Base-by-base conservation (phyloP, 345 rosid genomes). In the Sisymbrium altissimum region DNA sequence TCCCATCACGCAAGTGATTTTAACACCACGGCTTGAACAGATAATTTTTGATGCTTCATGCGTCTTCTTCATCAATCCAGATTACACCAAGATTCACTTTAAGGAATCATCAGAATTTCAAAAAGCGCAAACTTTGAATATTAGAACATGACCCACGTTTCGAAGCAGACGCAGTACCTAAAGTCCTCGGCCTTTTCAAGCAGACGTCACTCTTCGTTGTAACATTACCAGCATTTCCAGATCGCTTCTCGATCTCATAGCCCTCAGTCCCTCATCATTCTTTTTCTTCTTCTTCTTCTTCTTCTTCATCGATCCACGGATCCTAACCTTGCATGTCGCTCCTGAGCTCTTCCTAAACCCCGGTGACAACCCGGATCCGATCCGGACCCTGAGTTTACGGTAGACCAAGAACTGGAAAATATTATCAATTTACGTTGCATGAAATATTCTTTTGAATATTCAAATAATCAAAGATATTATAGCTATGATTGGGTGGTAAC, bases 361-460 rank as follows among this genome's bases (percentile, higher is more conserved):
- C 0, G 64, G 2, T 40, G 62, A 49, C 9, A 54, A 41, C 33
- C 64, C 72, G 40, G 72, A 61, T 56, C n/a, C n/a, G n/a, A n/a
- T n/a, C 81, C 76, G 9, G 54, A 68, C 19, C 65, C 78, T 36
- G 60, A 48, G 15, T 75, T 62, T 1, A 50, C 59, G 11, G 74
- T 55, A 9, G 88, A 86, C 58, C 80, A 88, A 36, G 87, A 64
- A 44, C 97, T 90, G 57, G 89, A 86, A 79, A 93, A 87, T n/a
- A n/a, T n/a, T n/a, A n/a, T n/a, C 19, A 23, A n/a, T 62, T 62
- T 25, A 62, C 50, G 36, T 41, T 40, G 66, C 21, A 43, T 25
- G 38, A 9, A n/a, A 25, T 38, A 27, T 63, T 40, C 7, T 25
- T 30, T 30, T 25, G 1, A 18, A 18, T 33, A 32, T 46, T 40